A percentile compares a stretch with the other conserved stretches of the same genome.
Evolutionary conservation across 495 filamentous ascomycete species (phyloP).

Genomic region (Delitschia confertaspora): DNA sequence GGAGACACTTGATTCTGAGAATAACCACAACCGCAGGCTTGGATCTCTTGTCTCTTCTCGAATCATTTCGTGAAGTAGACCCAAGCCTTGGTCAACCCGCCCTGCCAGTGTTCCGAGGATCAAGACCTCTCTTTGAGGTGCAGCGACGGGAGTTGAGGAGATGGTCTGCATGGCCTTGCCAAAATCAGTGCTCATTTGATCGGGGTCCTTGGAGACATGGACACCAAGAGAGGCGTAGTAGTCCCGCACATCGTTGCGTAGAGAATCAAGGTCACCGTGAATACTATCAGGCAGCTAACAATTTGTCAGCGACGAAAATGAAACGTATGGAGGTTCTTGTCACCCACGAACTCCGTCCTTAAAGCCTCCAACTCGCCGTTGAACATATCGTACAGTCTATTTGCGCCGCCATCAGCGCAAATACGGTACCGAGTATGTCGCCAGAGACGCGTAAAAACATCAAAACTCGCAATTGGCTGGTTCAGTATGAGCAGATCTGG

Average conservation of each 20-base stretch:
- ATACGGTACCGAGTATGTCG: constrained; percentile 35
- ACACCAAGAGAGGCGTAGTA: constrained; percentile 53
- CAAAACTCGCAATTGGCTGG: constrained; percentile 31
- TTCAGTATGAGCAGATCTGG: constrained; percentile 35
- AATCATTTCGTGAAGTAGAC: constrained; percentile 67
- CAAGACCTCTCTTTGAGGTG: constrained; percentile 41
- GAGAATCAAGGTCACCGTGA: constrained; percentile 83
- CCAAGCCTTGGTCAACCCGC: constrained; percentile 83
- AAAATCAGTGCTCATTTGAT: constrained; percentile 82
- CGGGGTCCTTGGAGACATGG: constrained; percentile 53
- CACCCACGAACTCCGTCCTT: constrained; percentile 39
- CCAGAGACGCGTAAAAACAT: constrained; percentile 30
- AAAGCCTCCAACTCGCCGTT: constrained; percentile 30
- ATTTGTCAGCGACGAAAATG: constrained; percentile 21
- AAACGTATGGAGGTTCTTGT: background rate
- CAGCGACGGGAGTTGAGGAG: background rate
- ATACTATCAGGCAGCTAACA: constrained; percentile 54
- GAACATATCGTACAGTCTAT: constrained; percentile 58
- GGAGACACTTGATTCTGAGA: constrained; percentile 69
- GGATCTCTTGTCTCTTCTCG: constrained; percentile 34
- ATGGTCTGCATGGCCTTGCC: constrained; percentile 66
- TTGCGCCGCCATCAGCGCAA: constrained; percentile 88
- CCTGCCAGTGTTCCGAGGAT: constrained; percentile 79
- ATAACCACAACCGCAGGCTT: constrained; percentile 39
- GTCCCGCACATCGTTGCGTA: constrained; percentile 45